These are phyloP conservation scores for Dioscorea zingiberensis DNA, from an alignment of 106 monocot genomes.

Conservation along the genomic window DNA sequence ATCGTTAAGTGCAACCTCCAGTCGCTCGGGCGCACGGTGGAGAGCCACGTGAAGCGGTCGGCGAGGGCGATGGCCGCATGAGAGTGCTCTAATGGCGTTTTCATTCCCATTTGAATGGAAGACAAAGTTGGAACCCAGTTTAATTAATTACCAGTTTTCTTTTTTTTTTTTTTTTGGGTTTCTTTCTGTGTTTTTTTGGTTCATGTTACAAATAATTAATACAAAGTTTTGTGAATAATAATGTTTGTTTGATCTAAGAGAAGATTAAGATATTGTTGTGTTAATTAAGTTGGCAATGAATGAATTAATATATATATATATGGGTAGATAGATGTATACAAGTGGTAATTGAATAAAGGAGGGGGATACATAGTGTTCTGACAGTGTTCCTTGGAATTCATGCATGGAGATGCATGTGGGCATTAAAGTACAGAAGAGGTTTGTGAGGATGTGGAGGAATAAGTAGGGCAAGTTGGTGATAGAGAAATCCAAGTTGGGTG, in stretches of 20 bases:
- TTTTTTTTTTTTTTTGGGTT: not conserved
- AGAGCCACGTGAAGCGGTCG: slow-evolving; percentile 3
- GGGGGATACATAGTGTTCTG: not conserved
- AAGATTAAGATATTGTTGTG: too few species aligned
- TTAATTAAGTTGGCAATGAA: not conserved
- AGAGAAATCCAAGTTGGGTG: slow-evolving; percentile 2
- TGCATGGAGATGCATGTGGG: not conserved
- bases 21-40: slow-evolving; percentile 42
- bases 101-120: not conserved
- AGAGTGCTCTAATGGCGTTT: not conserved
- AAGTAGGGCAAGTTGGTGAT: not conserved
- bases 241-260: too few species aligned
- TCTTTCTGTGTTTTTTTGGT: not conserved
- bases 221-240: too few species aligned
- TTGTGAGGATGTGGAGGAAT: not conserved
- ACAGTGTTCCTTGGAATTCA: not conserved
- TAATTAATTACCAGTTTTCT: not conserved
- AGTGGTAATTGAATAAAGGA: too few species aligned
- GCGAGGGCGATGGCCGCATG: not conserved
- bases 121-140: not conserved
- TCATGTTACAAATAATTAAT: too few species aligned
- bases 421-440: not conserved
- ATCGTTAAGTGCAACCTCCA: slow-evolving; percentile 59
- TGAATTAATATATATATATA: too few species aligned
- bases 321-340: too few species aligned